phyloP scores from a whole-genome alignment of 495 filamentous ascomycete species.

The Xylaria telfairii region DNA sequence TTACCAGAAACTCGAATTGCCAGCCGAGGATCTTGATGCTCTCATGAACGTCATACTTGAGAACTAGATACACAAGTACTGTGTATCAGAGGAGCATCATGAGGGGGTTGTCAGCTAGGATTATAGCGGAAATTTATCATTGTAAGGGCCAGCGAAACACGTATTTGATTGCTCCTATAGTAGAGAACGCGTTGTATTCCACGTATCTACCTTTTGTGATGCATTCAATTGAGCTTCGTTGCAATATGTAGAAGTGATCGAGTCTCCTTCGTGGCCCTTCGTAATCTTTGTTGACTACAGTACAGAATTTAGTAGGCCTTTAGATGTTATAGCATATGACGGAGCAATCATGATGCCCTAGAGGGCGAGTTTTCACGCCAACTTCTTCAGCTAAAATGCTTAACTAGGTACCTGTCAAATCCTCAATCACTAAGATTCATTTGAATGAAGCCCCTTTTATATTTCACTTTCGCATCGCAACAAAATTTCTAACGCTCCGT shows the following conservation, averaged over 20 bases:
- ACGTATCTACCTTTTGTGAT: too few species aligned
- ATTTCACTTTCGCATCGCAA: neutral
- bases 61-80: neutral
- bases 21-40: conserved; percentile 37
- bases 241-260: too few species aligned
- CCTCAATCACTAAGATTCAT: neutral
- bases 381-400: neutral
- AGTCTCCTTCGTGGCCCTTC: too few species aligned
- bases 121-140: neutral
- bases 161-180: too few species aligned
- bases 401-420: neutral
- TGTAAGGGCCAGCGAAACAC: too few species aligned
- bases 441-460: neutral
- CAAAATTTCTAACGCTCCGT: neutral
- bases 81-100: neutral
- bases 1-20: conserved; percentile 30
- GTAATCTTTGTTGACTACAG: too few species aligned
- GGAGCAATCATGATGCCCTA: too few species aligned
- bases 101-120: neutral
- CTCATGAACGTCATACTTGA: conserved; percentile 24
- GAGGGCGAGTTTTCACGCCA: too few species aligned
- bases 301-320: too few species aligned
- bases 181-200: too few species aligned
- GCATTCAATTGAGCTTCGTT: too few species aligned
- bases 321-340: too few species aligned